Base-by-base conservation (phyloP, 352 stramenopile species). In the Globisporangium abappressorium region DNA sequence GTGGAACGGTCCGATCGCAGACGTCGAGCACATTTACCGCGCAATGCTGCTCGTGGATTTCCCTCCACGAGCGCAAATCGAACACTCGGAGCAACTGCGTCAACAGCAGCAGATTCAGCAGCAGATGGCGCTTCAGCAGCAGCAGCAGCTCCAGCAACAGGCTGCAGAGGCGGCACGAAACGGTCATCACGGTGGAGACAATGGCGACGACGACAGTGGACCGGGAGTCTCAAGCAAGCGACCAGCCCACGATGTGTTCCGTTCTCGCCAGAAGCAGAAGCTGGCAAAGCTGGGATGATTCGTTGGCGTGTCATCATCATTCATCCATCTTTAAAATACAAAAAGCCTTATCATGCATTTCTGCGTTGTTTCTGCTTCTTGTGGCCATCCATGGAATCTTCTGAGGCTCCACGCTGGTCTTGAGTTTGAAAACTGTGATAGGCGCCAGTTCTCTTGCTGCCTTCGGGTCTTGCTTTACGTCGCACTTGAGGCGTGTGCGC, bases 1-100 rank as follows among this genome's bases (percentile, higher is more conserved):
- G n/a, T 96, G 88, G 88, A 94, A 96, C 58, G 88, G 88, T 18
- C 88, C 88, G 20, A 91, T 96, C 55, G 88, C 88, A 14, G 88
- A 96, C 54, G 86, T 93, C 1, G 88, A 96, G 64, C 87, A 94
- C 64, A 90, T 96, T 54, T 93, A 87, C 73, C 86, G 87, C 47
- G 87, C 87, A 0, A 92, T 96, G 79, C 68, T 93, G 12, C 69
- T 93, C 2, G 83, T 93, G 34, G 88, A 96, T 59, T 94, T 96
- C 53, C 88, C 88, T 22, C 75, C 85, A 26, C 84, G 88, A 24
- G 77, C 74, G 5, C 78, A 87, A 18, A 82, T 96, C 54, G 88
- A 96, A 68, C 79, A 80, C 38, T 78, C 91, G 65, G 85, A 83
- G 46, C 73, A 86, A 62, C 77, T 92, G 65, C 81, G 84, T 51